A percentile compares a stretch with the other conserved stretches of the same genome.
These are phyloP conservation scores for Chlorella sp. DNA, from an alignment of 139 green algal genomes.

Conservation along the genomic window DNA sequence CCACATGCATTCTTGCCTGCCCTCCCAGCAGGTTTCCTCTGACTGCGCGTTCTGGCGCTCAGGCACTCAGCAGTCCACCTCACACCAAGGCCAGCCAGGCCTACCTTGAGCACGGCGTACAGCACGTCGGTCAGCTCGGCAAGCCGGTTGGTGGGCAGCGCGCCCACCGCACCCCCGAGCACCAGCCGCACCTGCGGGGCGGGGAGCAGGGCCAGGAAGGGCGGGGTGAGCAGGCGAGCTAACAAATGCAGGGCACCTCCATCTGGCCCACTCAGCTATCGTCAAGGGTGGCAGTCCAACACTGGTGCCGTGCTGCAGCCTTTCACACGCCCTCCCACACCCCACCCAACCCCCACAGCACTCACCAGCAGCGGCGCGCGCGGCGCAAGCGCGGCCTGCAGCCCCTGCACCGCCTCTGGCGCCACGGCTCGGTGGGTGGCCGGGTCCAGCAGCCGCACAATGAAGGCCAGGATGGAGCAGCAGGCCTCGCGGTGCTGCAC, in stretches of 20 bases:
- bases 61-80: neutral
- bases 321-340: too few relatives aligned
- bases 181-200: conserved; percentile 51
- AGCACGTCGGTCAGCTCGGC: conserved; percentile 57
- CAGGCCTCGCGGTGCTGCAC: conserved; percentile 81
- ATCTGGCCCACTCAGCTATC: conserved; percentile 37
- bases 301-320: too few relatives aligned
- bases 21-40: too few relatives aligned
- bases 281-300: too few relatives aligned
- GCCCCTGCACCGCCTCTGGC: conserved; percentile 15
- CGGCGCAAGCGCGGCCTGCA: conserved; percentile 41
- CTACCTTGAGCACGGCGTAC: conserved; percentile 56
- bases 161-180: conserved; percentile 61
- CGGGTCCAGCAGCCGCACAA: conserved; percentile 59
- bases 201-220: conserved; percentile 11
- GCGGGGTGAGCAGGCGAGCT: too few relatives aligned
- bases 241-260: conserved; percentile 38
- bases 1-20: too few relatives aligned
- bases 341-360: too few relatives aligned
- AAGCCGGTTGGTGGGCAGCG: conserved; percentile 54
- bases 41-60: too few relatives aligned
- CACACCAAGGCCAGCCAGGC: neutral
- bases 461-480: conserved; percentile 67
- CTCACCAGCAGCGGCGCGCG: conserved; percentile 24
- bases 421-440: conserved; percentile 24